Percentiles rank a stretch among this genome's conserved stretches.
phyloP scores from a whole-genome alignment of 768 basidiomycete genomes.

The Russula ochroleuca region DNA sequence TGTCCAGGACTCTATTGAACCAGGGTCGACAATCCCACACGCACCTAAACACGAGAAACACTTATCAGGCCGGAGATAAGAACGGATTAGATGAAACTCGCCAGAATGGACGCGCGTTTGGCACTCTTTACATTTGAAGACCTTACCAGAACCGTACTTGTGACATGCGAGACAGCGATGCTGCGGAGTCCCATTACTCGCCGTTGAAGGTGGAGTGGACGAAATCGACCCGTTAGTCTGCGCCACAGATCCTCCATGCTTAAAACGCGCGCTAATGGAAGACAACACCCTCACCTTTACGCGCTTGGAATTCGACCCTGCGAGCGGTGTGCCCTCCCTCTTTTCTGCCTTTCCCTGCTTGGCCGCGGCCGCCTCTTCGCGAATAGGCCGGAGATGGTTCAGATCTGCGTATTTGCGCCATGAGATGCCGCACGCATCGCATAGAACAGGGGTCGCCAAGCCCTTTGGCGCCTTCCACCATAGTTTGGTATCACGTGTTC shows the following conservation, averaged over 20 bases:
- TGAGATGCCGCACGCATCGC: constrained; percentile 79
- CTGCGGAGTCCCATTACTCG: constrained; percentile 43
- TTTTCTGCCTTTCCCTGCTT: constrained; percentile 42
- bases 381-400: constrained; percentile 58
- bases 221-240: constrained; percentile 46
- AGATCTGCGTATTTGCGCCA: constrained; percentile 94
- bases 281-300: constrained; percentile 46
- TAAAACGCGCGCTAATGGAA: neutral
- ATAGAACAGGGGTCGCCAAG: constrained; percentile 70
- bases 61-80: neutral
- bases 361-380: constrained; percentile 57
- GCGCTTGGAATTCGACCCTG: constrained; percentile 54
- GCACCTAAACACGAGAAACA: constrained; percentile 41
- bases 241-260: neutral
- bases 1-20: constrained; percentile 66
- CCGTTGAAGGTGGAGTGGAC: constrained; percentile 60
- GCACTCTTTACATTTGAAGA: constrained; percentile 79
- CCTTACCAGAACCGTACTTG: constrained; percentile 72
- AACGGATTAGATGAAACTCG: constrained; percentile 33
- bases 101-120: constrained; percentile 77
- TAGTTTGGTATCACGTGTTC: constrained; percentile 66
- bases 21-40: constrained; percentile 64
- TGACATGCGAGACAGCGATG: constrained; percentile 72
- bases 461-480: constrained; percentile 97
- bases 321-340: constrained; percentile 57